phyloP scores from a whole-genome alignment of 139 green algal species.

The Chlamydomonas sp. region DNA sequence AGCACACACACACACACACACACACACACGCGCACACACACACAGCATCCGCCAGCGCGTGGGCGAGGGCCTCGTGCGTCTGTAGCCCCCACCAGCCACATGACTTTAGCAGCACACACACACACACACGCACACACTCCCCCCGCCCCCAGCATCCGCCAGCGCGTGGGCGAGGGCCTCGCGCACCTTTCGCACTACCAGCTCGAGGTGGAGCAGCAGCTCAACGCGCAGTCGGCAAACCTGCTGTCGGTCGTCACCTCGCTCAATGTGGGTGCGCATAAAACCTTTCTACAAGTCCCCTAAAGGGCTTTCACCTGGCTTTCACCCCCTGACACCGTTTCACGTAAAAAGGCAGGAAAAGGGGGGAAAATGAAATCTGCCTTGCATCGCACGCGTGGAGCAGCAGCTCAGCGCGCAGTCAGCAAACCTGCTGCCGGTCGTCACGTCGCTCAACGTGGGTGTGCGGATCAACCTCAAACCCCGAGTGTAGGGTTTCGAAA shows the following conservation, averaged over 20 bases:
- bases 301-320: no score
- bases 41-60: no score
- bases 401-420: slow-evolving; percentile 22
- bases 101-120: no score
- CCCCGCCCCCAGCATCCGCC: no score
- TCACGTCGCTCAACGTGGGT: background rate
- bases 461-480: no score
- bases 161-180: slow-evolving; percentile 17
- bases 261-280: background rate
- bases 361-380: no score
- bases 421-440: slow-evolving; percentile 6
- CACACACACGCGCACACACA: no score
- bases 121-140: background rate
- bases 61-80: slow-evolving; percentile 13
- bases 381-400: no score
- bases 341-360: no score
- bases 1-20: background rate
- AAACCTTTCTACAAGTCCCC: background rate
- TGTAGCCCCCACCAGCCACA: no score
- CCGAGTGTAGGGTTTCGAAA: no score
- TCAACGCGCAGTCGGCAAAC: slow-evolving; percentile 15
- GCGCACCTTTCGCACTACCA: slow-evolving; percentile 22
- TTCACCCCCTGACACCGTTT: no score
- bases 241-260: slow-evolving; percentile 7
- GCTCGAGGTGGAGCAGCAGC: slow-evolving; percentile 34